These are phyloP conservation scores for Cydonia oblonga DNA, from an alignment of 331 rosid species.

Conservation along the genomic window DNA sequence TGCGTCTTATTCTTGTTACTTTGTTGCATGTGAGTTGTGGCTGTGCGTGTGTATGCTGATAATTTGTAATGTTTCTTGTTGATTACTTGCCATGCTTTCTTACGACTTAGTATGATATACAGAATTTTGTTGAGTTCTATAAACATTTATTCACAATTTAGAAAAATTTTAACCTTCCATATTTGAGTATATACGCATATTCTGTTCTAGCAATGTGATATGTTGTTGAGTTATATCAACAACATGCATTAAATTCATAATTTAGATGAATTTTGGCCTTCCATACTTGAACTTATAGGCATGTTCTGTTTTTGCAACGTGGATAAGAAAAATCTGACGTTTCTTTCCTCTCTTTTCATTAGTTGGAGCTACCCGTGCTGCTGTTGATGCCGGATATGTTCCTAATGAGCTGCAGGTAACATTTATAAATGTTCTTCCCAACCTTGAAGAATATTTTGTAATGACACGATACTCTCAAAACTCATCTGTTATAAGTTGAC, in stretches of 20 bases:
- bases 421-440: background rate
- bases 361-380: conserved; percentile 98
- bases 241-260: background rate
- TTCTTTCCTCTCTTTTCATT: conserved; percentile 20
- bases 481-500: background rate
- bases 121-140: no score
- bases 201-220: background rate
- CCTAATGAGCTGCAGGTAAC: conserved; percentile 89
- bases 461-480: background rate
- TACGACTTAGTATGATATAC: background rate
- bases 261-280: background rate
- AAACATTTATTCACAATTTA: no score
- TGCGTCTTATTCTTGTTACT: no score
- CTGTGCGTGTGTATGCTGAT: background rate
- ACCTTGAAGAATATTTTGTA: background rate
- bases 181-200: no score
- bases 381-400: conserved; percentile 96
- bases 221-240: background rate
- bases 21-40: background rate
- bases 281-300: background rate
- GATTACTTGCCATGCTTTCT: background rate
- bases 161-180: no score
- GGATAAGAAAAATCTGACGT: background rate
- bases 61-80: background rate
- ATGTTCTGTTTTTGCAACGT: background rate